Base-by-base conservation (phyloP, 208 protist species). In the Trypanosoma scelopori region DNA sequence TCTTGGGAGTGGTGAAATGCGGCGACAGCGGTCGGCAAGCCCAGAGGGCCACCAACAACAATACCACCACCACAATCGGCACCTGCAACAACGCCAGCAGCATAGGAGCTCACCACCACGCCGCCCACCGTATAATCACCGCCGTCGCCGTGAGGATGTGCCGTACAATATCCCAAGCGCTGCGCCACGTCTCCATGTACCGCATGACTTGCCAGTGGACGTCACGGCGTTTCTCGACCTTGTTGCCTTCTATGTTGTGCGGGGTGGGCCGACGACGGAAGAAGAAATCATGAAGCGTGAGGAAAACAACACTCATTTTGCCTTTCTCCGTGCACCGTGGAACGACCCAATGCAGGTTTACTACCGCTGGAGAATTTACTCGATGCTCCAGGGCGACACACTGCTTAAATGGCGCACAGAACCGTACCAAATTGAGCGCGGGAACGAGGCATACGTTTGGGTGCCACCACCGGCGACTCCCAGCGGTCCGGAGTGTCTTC, bases 301-400 rank as follows among this genome's bases (percentile, higher is more conserved):
- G 76, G 65, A 50, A 53, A 71, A 65, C 39, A 94, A 94, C 65
- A 55, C 65, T 5, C 59, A 68, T 55, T 94, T 94, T 65, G 68
- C 65, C 25, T 94, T 94, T 60, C 71, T 94, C 0, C 55, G 74
- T 43, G 67, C 53, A 0, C 57, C 64, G 22, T 88, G 78, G 67
- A 70, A 79, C 12, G 69, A 91, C 43, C 77, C 87, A 0, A 75
- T 65, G 37, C 66, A 86, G 64, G 52, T 89, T 22, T 95, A 95
- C 77, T 95, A 95, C 76, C 85, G 89, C 60, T 95, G 89, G 86
- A 74, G 86, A 11, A 66, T 95, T 16, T 95, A 91, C 76, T 89
- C 89, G 13, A 64, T 92, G 18, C 69, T 95, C 39, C 85, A 95
- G 59, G 85, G 85, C 16, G 89, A 92, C 62, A 82, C 70, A 3